Conservation (phyloP, 2,329 filamentous ascomycete genomes). For the Stemphylium beticola region DNA sequence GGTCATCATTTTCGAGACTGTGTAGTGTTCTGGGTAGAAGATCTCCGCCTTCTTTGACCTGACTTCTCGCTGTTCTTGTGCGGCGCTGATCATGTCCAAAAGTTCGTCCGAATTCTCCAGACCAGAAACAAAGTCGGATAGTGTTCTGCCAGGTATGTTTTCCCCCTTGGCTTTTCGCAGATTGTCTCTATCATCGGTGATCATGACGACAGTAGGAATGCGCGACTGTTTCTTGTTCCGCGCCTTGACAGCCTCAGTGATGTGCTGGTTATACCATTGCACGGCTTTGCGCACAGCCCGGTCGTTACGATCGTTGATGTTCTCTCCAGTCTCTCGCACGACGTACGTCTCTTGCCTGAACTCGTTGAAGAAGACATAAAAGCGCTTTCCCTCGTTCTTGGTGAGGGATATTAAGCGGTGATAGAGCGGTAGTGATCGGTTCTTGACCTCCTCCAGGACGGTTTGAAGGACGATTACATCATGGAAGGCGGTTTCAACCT, state of each 20-base stretch:
- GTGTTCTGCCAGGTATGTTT: conserved; percentile 70
- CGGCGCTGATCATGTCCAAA: conserved; percentile 90
- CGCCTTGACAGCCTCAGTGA: conserved; percentile 67
- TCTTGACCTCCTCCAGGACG: conserved; percentile 93
- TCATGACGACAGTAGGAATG: conserved; percentile 84
- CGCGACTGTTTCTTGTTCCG: conserved; percentile 56
- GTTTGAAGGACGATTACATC: conserved; percentile 97
- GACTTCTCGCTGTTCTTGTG: conserved; percentile 69
- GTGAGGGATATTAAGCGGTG: conserved; percentile 89
- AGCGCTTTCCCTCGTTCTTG: conserved; percentile 95
- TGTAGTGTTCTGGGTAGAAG: conserved; percentile 88
- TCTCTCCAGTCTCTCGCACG: conserved; percentile 74
- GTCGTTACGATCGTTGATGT: conserved; percentile 96
- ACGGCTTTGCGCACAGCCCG: conserved; percentile 85
- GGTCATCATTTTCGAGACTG: conserved; percentile 91
- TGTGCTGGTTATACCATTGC: conserved; percentile 87
- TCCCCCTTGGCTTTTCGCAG: conserved; percentile 80
- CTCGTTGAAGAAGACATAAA: conserved; percentile 99
- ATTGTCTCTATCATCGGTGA: conserved; percentile 92
- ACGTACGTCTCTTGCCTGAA: conserved; percentile 93
- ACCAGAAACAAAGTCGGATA: conserved; percentile 77
- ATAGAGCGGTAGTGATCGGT: conserved; percentile 91
- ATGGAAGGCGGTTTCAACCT: conserved; percentile 88
- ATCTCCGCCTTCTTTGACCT: conserved; percentile 72
- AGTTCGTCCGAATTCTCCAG: conserved; percentile 84